A percentile compares a stretch with the other conserved stretches of the same genome.
Conservation (phyloP, 2,329 filamentous ascomycete genomes). For the Penicillium sp. region DNA sequence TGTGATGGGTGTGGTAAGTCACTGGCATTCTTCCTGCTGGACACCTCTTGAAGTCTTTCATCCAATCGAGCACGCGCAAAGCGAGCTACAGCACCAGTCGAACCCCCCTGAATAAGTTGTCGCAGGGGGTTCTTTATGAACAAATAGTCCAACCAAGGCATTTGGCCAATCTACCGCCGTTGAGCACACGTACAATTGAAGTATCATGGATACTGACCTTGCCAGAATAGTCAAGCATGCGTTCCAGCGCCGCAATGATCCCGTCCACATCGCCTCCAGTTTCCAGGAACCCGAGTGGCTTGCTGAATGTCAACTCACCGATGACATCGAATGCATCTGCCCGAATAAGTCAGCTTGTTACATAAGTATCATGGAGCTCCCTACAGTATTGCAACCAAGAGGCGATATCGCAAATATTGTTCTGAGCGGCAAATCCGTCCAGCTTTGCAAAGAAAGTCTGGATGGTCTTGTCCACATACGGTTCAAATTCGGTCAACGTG, state of each 20-base stretch:
- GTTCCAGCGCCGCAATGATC: constrained; percentile 27
- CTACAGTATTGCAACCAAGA: constrained; percentile 26
- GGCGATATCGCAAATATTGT: constrained; percentile 28
- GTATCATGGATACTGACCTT: constrained; percentile 13
- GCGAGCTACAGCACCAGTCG: constrained; percentile 21
- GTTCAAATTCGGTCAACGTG: constrained; percentile 42
- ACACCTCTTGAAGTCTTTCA: constrained; percentile 16
- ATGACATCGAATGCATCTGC: constrained; percentile 34
- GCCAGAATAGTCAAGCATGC: background rate
- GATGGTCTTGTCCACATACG: constrained; percentile 38
- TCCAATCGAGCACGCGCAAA: constrained; percentile 23
- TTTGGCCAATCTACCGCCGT: constrained; percentile 27
- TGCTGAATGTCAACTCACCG: constrained; percentile 36
- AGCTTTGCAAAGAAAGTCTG: constrained; percentile 25
- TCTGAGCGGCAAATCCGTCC: constrained; percentile 22
- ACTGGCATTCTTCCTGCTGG: background rate
- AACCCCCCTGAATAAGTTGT: constrained; percentile 15
- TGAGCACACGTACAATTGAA: constrained; percentile 15
- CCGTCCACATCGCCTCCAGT: constrained; percentile 31
- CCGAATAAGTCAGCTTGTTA: constrained; percentile 22
- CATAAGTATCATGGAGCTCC: background rate
- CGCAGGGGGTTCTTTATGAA: constrained; percentile 33
- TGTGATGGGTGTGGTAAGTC: background rate
- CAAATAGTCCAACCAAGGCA: constrained; percentile 39
- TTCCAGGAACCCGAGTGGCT: constrained; percentile 36